Percentiles rank a stretch among this genome's conserved stretches.
phyloP scores from a whole-genome alignment of 2,329 filamentous ascomycete species.

The Cordyceps militaris region DNA sequence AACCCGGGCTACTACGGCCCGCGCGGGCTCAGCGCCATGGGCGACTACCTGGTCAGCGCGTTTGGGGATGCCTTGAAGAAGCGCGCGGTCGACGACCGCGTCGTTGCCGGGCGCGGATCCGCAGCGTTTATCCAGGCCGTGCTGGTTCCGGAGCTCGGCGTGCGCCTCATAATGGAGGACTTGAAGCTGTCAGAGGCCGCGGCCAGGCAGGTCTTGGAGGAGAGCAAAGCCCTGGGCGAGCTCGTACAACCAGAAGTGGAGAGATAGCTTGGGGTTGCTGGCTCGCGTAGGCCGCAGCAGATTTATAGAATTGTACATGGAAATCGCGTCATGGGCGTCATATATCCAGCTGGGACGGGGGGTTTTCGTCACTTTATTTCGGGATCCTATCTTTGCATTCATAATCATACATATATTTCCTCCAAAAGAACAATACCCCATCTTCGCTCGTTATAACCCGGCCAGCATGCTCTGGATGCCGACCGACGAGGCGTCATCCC shows the following conservation, averaged over 20 bases:
- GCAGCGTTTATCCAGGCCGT: conserved; percentile 66
- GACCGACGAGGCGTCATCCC: conserved; percentile 74
- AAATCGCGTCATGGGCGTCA: neutral
- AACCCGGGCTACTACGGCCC: conserved; percentile 80
- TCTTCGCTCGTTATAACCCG: conserved; percentile 37
- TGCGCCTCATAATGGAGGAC: conserved; percentile 50
- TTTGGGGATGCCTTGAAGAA: conserved; percentile 55
- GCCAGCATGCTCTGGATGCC: conserved; percentile 79
- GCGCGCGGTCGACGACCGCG: conserved; percentile 54
- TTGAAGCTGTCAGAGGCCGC: conserved; percentile 37
- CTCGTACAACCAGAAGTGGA: conserved; percentile 38
- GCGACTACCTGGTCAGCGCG: conserved; percentile 55
- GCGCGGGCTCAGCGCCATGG: conserved; percentile 65
- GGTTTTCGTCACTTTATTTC: neutral
- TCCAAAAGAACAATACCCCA: neutral
- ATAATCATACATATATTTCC: conserved; percentile 8
- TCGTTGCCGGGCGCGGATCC: conserved; percentile 60
- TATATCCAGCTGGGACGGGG: neutral
- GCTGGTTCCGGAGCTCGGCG: conserved; percentile 64
- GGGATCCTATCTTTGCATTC: conserved; percentile 16
- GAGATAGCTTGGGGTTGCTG: neutral
- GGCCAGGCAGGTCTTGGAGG: conserved; percentile 51
- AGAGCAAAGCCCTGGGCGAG: conserved; percentile 61
- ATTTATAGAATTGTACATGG: too few species aligned
- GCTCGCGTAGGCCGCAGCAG: neutral